Conservation (phyloP, 441 rosid species). For the Erodium texanum region DNA sequence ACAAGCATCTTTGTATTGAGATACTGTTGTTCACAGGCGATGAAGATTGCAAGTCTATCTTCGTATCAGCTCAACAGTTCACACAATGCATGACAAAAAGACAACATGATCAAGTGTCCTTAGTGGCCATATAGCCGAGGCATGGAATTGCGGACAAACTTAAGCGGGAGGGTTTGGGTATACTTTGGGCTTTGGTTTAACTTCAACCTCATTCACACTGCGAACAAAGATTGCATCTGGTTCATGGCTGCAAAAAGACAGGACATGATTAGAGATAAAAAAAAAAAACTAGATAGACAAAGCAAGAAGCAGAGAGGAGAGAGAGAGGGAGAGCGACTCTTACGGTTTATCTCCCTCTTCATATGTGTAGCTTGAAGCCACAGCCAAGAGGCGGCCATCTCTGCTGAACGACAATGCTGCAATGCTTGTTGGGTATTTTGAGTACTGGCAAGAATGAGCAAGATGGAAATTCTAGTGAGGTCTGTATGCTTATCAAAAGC, state of each 20-base stretch:
- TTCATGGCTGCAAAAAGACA: not conserved
- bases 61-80: not conserved
- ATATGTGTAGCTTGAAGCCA: slow-evolving; percentile 93
- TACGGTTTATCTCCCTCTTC: slow-evolving; percentile 96
- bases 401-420: slow-evolving; percentile 90
- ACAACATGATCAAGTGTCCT: not conserved
- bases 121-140: not conserved
- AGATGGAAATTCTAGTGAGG: not conserved
- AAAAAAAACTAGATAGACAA: not conserved
- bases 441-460: slow-evolving; percentile 41
- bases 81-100: not conserved
- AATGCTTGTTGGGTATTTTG: slow-evolving; percentile 80
- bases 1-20: not conserved
- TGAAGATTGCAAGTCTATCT: not conserved
- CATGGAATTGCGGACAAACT: not conserved
- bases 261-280: not conserved
- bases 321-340: slow-evolving; percentile 8
- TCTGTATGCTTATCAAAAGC: not conserved
- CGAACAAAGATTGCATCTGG: not conserved
- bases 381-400: slow-evolving; percentile 89
- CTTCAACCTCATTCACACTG: not conserved
- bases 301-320: not conserved
- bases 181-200: not conserved
- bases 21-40: not conserved
- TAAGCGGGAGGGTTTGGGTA: not conserved